A percentile compares a stretch with the other conserved stretches of the same genome.
phyloP scores from a whole-genome alignment of 768 basidiomycete species.

The Leccinum imitatum region DNA sequence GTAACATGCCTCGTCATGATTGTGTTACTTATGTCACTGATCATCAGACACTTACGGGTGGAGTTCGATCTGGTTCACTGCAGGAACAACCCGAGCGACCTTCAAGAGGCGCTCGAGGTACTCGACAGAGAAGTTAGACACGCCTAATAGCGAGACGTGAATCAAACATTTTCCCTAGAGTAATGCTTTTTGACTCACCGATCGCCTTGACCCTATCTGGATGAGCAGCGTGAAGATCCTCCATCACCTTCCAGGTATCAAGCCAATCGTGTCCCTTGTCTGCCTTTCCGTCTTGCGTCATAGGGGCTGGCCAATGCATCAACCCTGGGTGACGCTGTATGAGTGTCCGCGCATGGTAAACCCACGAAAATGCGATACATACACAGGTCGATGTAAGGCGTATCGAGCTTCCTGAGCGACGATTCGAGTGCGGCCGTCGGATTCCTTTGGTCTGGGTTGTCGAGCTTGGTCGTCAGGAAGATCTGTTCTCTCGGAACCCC shows the following conservation, averaged over 20 bases:
- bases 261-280: slow-evolving; percentile 62
- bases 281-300: slow-evolving; percentile 53
- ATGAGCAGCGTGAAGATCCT: slow-evolving; percentile 59
- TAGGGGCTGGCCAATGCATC: slow-evolving; percentile 83
- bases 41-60: slow-evolving; percentile 54
- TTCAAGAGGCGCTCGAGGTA: slow-evolving; percentile 62
- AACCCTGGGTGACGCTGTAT: slow-evolving; percentile 46
- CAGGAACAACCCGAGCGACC: slow-evolving; percentile 57
- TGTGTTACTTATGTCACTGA: neutral
- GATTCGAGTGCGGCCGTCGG: slow-evolving; percentile 61
- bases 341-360: neutral
- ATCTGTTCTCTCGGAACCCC: slow-evolving; percentile 71
- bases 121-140: slow-evolving; percentile 69
- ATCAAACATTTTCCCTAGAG: neutral
- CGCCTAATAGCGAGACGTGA: slow-evolving; percentile 36
- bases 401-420: slow-evolving; percentile 68
- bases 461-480: slow-evolving; percentile 79
- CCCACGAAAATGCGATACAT: slow-evolving; percentile 18
- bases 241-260: slow-evolving; percentile 81
- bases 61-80: slow-evolving; percentile 78
- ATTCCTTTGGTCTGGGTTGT: slow-evolving; percentile 59
- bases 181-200: slow-evolving; percentile 38
- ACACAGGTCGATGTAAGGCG: slow-evolving; percentile 81
- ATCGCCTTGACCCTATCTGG: slow-evolving; percentile 78
- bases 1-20: neutral